Evolutionary conservation across 805 yeast species (phyloP), one percentile per base, ranked within the genome.

Genomic region (Hanseniaspora hatyaiensis): DNA sequence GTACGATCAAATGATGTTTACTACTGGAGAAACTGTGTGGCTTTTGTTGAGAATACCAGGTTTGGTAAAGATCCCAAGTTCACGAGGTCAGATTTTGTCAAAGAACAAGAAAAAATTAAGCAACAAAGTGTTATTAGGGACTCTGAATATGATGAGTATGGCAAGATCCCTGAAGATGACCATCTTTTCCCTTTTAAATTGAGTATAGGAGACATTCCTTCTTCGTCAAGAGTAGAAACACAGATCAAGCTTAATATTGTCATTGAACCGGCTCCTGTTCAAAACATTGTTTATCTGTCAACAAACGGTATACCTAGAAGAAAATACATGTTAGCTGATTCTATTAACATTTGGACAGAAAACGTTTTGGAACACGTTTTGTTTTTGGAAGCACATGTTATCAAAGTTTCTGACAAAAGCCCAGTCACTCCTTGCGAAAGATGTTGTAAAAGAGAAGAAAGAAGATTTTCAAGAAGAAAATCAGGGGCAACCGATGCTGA

Each of bases 401-500:
- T 87, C 47, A 74, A 80, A 8, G 72, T 84, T 19, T 72, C 71
- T 9, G 60, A 65, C 26, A 61, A 65, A 42, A 65, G 64, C 44
- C 67, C 71, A n/a, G 84, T 94, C 55, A 77, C 78, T 56, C 87
- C 86, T 55, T 89, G 98, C 66, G 60, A 78, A 20, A 77, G 94
- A 57, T 89, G 98, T 69, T 78, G 88, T 58, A 82, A 87, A 63
- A 74, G 98, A 58, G 98, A 89, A 60, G 80, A 86, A 57, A 86
- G 92, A 64, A 74, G 98, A 56, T 97, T 97, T 1, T 80, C 89
- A 30, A 76, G 98, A 62, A 77, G 95, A 60, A 89, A 92, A 65
- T 74, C 79, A 3, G 85, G 85, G n/a, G 73, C 77, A 37, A 72
- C 78, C 47, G 89, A 82, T 55, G 80, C 79, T 47, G 65, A 77